Conservation (phyloP, 768 basidiomycete species). For the Mycena alexandri region DNA sequence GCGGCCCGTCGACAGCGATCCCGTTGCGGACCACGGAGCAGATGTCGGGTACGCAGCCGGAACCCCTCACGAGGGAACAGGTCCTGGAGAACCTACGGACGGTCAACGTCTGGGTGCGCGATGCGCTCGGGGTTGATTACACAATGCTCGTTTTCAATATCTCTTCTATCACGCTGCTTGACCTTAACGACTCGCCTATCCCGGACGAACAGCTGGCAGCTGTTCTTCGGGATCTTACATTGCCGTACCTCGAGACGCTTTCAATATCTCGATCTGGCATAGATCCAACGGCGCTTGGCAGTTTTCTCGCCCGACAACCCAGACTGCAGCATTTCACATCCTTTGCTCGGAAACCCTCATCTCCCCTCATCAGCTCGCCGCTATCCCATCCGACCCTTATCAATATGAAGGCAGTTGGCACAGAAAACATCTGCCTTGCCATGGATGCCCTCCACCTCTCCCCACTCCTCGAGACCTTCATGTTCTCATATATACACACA, state of each 20-base stretch:
- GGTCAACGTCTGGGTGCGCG: no score
- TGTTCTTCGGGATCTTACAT: neutral
- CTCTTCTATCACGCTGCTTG: neutral
- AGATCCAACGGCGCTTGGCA: neutral
- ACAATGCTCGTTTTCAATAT: neutral
- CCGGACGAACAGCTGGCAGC: neutral
- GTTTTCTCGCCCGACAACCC: neutral
- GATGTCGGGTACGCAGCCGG: no score
- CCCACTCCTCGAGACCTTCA: neutral
- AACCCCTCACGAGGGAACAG: no score
- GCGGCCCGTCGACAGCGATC: no score
- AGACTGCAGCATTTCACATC: neutral
- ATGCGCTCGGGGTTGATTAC: neutral
- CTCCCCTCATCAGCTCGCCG: neutral
- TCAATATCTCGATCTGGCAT: neutral
- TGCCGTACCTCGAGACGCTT: neutral
- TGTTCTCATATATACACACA: neutral
- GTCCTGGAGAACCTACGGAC: no score
- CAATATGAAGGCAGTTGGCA: neutral
- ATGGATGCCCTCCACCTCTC: neutral
- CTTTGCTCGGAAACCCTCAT: no score
- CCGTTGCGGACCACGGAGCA: no score
- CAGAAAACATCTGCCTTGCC: neutral
- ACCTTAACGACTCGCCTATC: neutral
- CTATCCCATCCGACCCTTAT: neutral